A percentile compares a stretch with the other conserved stretches of the same genome.
These are phyloP conservation scores for Malania oleifera DNA, from an alignment of 164 flowering plant species.

Conservation along the genomic window DNA sequence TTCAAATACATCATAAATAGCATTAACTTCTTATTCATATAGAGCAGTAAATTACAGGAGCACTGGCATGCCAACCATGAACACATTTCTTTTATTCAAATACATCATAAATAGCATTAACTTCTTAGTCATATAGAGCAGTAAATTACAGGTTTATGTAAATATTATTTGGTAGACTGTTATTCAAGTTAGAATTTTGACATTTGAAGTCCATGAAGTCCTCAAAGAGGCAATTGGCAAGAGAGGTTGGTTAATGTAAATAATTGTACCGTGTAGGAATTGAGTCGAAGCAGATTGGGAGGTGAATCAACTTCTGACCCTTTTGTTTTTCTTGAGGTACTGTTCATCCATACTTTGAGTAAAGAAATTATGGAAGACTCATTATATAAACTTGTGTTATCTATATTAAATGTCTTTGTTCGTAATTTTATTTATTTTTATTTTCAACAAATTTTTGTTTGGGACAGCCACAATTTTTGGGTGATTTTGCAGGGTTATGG, in stretches of 20 bases:
- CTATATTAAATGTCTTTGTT: background rate
- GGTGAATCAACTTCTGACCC: slow-evolving; percentile 35
- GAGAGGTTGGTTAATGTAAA: background rate
- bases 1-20: too few relatives aligned
- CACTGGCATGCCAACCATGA: too few relatives aligned
- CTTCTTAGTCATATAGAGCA: too few relatives aligned
- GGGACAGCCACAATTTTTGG: background rate
- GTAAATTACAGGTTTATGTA: too few relatives aligned
- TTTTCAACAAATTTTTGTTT: background rate
- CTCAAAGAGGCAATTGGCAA: background rate
- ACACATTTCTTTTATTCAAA: too few relatives aligned
- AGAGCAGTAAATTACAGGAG: too few relatives aligned
- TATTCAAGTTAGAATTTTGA: too few relatives aligned
- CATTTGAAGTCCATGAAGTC: too few relatives aligned
- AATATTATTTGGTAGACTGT: too few relatives aligned
- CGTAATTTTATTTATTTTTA: background rate
- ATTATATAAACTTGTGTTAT: background rate
- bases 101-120: too few relatives aligned
- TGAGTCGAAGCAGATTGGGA: slow-evolving; percentile 45
- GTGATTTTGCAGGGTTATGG: slow-evolving; percentile 48
- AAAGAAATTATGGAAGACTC: background rate
- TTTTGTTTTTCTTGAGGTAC: slow-evolving; percentile 45
- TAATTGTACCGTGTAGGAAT: slow-evolving; percentile 33
- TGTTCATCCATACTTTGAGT: background rate
- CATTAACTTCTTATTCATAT: too few relatives aligned